These are phyloP conservation scores for Lodderomyces beijingensis DNA, from an alignment of 1,139 yeast genomes.

Conservation along the genomic window DNA sequence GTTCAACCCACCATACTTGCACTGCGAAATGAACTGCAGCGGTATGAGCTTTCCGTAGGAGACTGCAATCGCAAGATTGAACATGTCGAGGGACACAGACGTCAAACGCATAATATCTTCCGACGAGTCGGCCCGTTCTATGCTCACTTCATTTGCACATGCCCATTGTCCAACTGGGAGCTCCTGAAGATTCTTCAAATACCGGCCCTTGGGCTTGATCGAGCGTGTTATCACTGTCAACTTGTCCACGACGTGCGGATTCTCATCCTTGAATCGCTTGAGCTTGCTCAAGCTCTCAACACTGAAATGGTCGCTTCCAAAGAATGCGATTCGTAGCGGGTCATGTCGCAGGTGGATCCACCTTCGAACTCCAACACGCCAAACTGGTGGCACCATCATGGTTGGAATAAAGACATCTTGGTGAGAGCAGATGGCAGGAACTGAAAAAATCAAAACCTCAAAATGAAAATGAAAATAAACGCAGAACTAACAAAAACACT, in stretches of 20 bases:
- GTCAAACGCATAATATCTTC: slow-evolving; percentile 44
- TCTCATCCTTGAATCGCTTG: slow-evolving; percentile 23
- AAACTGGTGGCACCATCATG: too few species aligned
- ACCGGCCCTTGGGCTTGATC: slow-evolving; percentile 72
- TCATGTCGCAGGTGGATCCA: too few species aligned
- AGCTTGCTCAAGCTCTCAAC: slow-evolving; percentile 52
- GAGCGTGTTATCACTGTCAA: slow-evolving; percentile 57
- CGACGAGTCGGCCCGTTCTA: slow-evolving; percentile 57
- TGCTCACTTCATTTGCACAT: slow-evolving; percentile 22
- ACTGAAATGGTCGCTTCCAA: slow-evolving; percentile 81
- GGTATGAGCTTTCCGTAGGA: slow-evolving; percentile 87
- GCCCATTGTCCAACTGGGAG: slow-evolving; percentile 55
- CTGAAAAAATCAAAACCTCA: too few species aligned
- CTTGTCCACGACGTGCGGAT: slow-evolving; percentile 29
- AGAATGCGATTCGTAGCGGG: slow-evolving; percentile 48
- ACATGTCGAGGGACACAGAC: slow-evolving; percentile 19
- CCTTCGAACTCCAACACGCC: too few species aligned
- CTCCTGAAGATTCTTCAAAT: slow-evolving; percentile 42
- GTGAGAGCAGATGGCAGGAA: too few species aligned
- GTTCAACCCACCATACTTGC: slow-evolving; percentile 70
- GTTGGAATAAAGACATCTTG: too few species aligned
- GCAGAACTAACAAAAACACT: too few species aligned
- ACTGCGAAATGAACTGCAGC: slow-evolving; percentile 38
- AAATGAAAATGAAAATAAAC: too few species aligned
- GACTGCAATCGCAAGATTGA: slow-evolving; percentile 76